Percentiles rank a stretch among this genome's conserved stretches.
Evolutionary conservation across 2,329 filamentous ascomycete genomes (phyloP).

Genomic region (Alternaria novae-zelandiae): DNA sequence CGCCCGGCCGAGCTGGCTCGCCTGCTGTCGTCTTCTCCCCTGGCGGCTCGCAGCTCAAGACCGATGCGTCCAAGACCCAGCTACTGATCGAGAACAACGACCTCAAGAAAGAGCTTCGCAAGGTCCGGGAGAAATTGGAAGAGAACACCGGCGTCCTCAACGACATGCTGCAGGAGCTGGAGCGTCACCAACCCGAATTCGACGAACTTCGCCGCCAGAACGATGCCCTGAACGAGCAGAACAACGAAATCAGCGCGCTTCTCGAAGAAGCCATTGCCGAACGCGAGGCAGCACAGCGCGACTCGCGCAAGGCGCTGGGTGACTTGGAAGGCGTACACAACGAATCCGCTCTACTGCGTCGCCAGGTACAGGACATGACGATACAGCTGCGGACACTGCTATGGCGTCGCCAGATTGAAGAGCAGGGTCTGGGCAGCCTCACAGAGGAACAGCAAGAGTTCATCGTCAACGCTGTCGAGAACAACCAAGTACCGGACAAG

Average conservation of each 20-base stretch:
- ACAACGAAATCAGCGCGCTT: slow-evolving; percentile 77
- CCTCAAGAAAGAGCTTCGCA: slow-evolving; percentile 73
- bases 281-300: slow-evolving; percentile 78
- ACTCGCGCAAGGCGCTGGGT: slow-evolving; percentile 78
- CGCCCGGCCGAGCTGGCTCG: slow-evolving; percentile 58
- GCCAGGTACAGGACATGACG: slow-evolving; percentile 87
- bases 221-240: slow-evolving; percentile 78
- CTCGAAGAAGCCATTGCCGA: slow-evolving; percentile 83
- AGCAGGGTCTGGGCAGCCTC: slow-evolving; percentile 77
- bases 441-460: slow-evolving; percentile 74
- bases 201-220: slow-evolving; percentile 84
- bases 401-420: slow-evolving; percentile 81
- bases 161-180: slow-evolving; percentile 82
- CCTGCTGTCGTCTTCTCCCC: slow-evolving; percentile 60
- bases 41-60: slow-evolving; percentile 60
- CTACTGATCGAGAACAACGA: slow-evolving; percentile 68
- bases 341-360: slow-evolving; percentile 80
- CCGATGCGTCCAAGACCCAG: slow-evolving; percentile 66
- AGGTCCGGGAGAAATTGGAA: slow-evolving; percentile 75
- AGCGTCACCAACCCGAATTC: slow-evolving; percentile 85
- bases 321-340: slow-evolving; percentile 66
- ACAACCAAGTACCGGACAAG: slow-evolving; percentile 75
- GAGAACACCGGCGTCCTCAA: slow-evolving; percentile 80
- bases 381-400: slow-evolving; percentile 89
- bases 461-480: slow-evolving; percentile 74